Conservation (phyloP, 148 eudicot species). For the Diospyros kaki region DNA sequence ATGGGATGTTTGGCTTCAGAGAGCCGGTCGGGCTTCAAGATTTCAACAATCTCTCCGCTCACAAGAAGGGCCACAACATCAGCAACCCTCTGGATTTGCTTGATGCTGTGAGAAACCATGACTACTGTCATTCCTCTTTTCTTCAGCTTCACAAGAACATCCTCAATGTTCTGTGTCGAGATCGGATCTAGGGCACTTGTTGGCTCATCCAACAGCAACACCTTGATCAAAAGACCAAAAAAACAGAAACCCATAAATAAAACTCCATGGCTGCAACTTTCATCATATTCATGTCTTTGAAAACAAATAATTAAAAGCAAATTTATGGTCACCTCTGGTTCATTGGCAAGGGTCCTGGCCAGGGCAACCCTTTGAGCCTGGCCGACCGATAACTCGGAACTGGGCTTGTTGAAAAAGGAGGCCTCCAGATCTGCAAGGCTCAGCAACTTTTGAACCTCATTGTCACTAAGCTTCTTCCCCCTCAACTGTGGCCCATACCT, state of each 20-base stretch:
- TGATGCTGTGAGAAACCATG: slow-evolving; percentile 57
- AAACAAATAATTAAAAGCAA: no score
- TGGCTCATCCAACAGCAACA: slow-evolving; percentile 56
- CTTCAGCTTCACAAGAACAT: slow-evolving; percentile 35
- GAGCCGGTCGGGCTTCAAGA: slow-evolving; percentile 30
- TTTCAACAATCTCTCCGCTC: slow-evolving; percentile 40
- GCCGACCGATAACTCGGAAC: slow-evolving; percentile 46
- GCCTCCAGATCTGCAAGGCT: slow-evolving; percentile 45
- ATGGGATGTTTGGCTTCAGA: slow-evolving; percentile 46
- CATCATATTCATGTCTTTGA: no score
- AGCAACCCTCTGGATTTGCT: slow-evolving; percentile 57
- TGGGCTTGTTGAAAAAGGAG: slow-evolving; percentile 31
- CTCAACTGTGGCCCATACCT: slow-evolving; percentile 46
- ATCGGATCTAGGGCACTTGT: slow-evolving; percentile 62
- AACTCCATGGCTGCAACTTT: no score
- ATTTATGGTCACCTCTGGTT: slow-evolving; percentile 36
- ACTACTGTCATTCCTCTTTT: slow-evolving; percentile 37
- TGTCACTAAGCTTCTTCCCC: slow-evolving; percentile 42
- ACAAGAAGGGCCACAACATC: slow-evolving; percentile 38
- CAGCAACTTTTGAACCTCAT: slow-evolving; percentile 36
- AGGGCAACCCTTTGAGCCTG: slow-evolving; percentile 61
- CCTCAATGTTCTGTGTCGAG: slow-evolving; percentile 52
- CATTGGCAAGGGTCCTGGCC: slow-evolving; percentile 52
- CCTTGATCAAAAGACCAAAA: slow-evolving; percentile 16
- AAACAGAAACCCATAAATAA: background rate